A percentile compares a stretch with the other conserved stretches of the same genome.
Conservation (phyloP, 495 filamentous ascomycete genomes). For the Penicillium atrosanguineum region DNA sequence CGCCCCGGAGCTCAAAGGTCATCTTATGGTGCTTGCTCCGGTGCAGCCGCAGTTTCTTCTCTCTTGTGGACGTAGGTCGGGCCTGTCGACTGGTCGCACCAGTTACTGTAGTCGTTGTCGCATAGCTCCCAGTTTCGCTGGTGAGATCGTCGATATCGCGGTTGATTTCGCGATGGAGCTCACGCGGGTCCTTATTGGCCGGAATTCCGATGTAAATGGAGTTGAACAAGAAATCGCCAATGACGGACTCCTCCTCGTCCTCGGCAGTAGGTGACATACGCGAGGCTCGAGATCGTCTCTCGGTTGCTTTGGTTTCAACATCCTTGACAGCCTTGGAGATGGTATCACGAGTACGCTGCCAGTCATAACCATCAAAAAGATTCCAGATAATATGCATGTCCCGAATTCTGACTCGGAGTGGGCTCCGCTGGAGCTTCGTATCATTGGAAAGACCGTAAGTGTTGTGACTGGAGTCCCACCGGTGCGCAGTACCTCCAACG, state of each 20-base stretch:
- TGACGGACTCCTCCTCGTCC: constrained; percentile 79
- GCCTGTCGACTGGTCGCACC: constrained; percentile 54
- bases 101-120: constrained; percentile 64
- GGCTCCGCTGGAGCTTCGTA: constrained; percentile 60
- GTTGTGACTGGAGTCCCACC: constrained; percentile 74
- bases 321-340: constrained; percentile 84
- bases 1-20: constrained; percentile 85
- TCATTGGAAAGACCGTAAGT: constrained; percentile 66
- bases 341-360: constrained; percentile 80
- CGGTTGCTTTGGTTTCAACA: constrained; percentile 75
- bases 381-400: constrained; percentile 98
- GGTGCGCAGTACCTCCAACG: constrained; percentile 65
- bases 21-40: constrained; percentile 92
- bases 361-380: constrained; percentile 96
- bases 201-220: constrained; percentile 97
- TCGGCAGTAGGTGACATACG: constrained; percentile 47
- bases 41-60: constrained; percentile 67
- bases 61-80: constrained; percentile 42
- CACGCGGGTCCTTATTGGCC: constrained; percentile 75
- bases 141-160: constrained; percentile 78
- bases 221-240: constrained; percentile 96
- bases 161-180: constrained; percentile 81
- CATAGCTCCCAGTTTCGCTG: constrained; percentile 86
- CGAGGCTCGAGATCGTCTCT: constrained; percentile 56
- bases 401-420: constrained; percentile 72